Base-by-base conservation (phyloP, 306 rosid species). In the Macrotyloma uniflorum region DNA sequence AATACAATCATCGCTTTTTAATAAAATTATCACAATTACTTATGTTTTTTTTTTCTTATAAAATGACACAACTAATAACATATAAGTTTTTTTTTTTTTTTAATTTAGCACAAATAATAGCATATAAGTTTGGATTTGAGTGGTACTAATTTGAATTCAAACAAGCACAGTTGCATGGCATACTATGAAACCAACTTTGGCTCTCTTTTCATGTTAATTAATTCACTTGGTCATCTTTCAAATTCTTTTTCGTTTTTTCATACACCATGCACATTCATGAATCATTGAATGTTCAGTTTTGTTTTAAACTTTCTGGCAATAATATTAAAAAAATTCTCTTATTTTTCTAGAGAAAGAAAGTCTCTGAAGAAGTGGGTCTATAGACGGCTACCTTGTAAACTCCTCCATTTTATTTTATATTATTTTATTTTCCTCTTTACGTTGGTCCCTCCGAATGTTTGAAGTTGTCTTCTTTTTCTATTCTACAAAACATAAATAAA, bases 401-500 rank as follows among this genome's bases (percentile, higher is more conserved):
- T 67, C 80, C 66, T 8, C 13, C 49, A 38, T 16, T 7, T 22
- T 3, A 11, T 24, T 26, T 16, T 7, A 3, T 14, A 5, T 57
- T 23, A 15, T 30, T 74, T 65, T 80, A 65, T 1, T 38, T 11
- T 3, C 13, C 15, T 23, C 70, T 30, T 42, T 43, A 42, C 70
- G 33, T 73, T 45, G 33, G 61, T 59, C 35, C 30, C 33, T 59
- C 32, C 22, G 35, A 75, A 62, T 30, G 71, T 46, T 20, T 66
- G 47, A 66, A 73, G 54, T 20, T 35, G n/a, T 30, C 70, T 61
- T 79, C 42, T 35, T 64, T 64, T 15, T 81, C 30, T 12, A 22
- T 15, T 64, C 20, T 9, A 33, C 5, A 30, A 5, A 7, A 43
- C 0, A 28, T 7, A 30, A 15, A 33, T 1, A 63, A 49, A 75